Evolutionary conservation across 495 filamentous ascomycete species (phyloP).

Genomic region (Tuber microsphaerosporum): DNA sequence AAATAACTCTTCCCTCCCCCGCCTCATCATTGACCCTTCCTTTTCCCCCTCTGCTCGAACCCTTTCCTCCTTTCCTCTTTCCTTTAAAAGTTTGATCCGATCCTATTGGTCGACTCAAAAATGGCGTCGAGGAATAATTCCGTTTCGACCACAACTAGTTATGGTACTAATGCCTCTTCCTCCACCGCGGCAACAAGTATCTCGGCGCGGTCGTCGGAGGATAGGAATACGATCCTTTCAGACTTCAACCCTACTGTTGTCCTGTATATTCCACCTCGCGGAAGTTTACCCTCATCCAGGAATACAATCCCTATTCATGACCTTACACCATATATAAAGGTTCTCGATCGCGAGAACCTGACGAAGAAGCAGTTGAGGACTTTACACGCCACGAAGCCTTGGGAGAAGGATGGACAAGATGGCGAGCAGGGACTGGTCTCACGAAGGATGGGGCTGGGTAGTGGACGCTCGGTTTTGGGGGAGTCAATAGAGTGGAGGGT

Average conservation of each 20-base stretch:
- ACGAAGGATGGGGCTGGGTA: not conserved
- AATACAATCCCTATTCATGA: slow-evolving; percentile 21
- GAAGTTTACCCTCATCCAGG: slow-evolving; percentile 7
- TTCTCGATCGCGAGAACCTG: slow-evolving; percentile 22
- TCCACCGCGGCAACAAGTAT: slow-evolving; percentile 19
- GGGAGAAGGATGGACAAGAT: slow-evolving; percentile 1
- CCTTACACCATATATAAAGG: slow-evolving; percentile 21
- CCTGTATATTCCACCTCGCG: slow-evolving; percentile 25
- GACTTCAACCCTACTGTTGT: slow-evolving; percentile 33
- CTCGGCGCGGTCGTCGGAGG: slow-evolving; percentile 6
- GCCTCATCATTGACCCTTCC: not conserved
- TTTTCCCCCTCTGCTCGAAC: not conserved
- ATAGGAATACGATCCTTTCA: slow-evolving; percentile 24
- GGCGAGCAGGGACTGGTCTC: not conserved
- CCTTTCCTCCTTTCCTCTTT: not conserved
- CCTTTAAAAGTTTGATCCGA: not conserved
- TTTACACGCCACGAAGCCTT: slow-evolving; percentile 5
- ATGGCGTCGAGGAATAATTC: slow-evolving; percentile 30
- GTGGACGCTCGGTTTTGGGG: not conserved
- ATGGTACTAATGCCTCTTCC: slow-evolving; percentile 9
- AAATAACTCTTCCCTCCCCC: not conserved
- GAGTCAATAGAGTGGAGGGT: slow-evolving; percentile 22
- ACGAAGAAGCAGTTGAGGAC: slow-evolving; percentile 14
- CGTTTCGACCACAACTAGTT: slow-evolving; percentile 18
- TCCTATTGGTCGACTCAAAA: not conserved